Evolutionary conservation across 176 grass and related monocot genomes (phyloP).

Genomic region (Bolboschoenus planiculmis): DNA sequence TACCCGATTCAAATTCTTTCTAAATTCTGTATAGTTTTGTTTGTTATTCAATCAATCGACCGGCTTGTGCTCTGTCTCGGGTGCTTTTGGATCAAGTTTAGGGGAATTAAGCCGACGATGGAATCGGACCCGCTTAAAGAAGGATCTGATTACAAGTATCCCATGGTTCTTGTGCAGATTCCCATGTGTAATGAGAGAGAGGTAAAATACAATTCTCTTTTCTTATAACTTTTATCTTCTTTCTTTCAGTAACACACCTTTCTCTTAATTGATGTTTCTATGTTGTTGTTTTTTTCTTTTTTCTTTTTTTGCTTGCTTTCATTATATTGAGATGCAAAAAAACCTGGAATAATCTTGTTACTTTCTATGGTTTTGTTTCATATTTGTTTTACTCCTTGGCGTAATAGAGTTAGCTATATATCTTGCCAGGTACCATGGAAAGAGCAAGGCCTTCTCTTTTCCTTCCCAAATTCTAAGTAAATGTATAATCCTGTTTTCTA

Average conservation of each 20-base stretch:
- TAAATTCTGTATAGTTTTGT: constrained; percentile 48
- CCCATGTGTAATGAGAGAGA: constrained; percentile 82
- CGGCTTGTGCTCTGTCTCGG: constrained; percentile 53
- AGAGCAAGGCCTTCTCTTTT: background rate
- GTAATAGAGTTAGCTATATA: background rate
- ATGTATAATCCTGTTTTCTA: background rate
- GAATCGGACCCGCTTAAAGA: constrained; percentile 45
- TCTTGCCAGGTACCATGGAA: background rate
- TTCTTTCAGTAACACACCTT: background rate
- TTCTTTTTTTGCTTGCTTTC: background rate
- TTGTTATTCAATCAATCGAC: constrained; percentile 56
- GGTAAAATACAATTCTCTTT: constrained; percentile 31
- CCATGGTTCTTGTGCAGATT: constrained; percentile 82
- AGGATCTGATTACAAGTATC: constrained; percentile 38
- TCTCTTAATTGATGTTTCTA: background rate
- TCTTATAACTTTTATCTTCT: constrained; percentile 9
- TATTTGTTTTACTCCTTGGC: background rate
- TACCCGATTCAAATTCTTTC: constrained; percentile 54
- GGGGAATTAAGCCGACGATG: constrained; percentile 53
- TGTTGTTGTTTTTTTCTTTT: background rate
- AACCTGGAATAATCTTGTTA: background rate
- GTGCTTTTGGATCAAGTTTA: constrained; percentile 80
- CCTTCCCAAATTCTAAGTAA: background rate
- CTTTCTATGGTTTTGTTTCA: background rate
- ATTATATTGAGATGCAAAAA: background rate